Conservation (phyloP, 2,329 filamentous ascomycete genomes). For the Colletotrichum musicola region DNA sequence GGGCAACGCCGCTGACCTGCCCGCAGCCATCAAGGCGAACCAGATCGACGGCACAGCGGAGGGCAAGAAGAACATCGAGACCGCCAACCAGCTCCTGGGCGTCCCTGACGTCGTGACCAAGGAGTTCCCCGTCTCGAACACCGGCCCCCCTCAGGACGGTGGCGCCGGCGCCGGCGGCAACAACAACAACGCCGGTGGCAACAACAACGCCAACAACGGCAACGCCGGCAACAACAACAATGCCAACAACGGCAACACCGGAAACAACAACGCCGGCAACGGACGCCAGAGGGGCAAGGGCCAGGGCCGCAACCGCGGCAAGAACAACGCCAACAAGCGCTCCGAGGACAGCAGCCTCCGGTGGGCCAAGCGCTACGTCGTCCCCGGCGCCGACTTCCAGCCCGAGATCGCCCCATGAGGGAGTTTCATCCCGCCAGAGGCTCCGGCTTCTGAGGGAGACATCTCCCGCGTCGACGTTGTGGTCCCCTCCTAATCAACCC, state of each 20-base stretch:
- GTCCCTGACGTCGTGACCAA: conserved; percentile 45
- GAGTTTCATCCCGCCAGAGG: background rate
- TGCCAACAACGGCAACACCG: conserved; percentile 3
- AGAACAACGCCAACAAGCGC: conserved; percentile 13
- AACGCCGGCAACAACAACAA: conserved; percentile 32
- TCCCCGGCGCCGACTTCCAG: conserved; percentile 25
- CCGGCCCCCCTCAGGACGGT: conserved; percentile 16
- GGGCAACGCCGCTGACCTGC: conserved; percentile 64
- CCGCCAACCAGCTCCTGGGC: conserved; percentile 54
- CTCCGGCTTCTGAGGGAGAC: conserved; percentile 7
- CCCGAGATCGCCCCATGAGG: conserved; percentile 29
- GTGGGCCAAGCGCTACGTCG: conserved; percentile 35
- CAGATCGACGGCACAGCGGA: conserved; percentile 51
- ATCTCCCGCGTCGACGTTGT: conserved; percentile 10
- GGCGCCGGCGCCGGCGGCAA: conserved; percentile 34
- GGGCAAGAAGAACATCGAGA: conserved; percentile 49
- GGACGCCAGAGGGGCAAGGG: conserved; percentile 17
- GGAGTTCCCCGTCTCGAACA: conserved; percentile 44
- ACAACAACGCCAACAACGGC: conserved; percentile 38
- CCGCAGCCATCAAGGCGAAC: conserved; percentile 55
- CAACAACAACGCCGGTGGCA: conserved; percentile 38
- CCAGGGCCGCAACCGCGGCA: background rate
- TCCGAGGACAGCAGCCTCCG: background rate
- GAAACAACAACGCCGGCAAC: background rate
- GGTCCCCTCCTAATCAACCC: conserved; percentile 21